Base-by-base conservation (phyloP, 495 filamentous ascomycete genomes). In the Oleoguttula mirabilis region DNA sequence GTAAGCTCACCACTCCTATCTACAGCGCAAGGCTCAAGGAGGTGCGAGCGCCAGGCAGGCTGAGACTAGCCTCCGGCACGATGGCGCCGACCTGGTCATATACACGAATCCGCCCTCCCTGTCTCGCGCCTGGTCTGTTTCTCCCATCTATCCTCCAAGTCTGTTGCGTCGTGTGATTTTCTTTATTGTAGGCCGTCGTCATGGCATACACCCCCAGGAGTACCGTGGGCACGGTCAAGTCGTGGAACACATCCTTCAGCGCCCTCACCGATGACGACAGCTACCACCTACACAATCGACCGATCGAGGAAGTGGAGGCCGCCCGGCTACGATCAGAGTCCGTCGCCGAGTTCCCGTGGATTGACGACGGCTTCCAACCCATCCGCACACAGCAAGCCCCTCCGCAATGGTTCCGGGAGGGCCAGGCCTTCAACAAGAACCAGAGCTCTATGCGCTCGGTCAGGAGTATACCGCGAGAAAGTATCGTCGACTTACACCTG, bases 341-440 rank as follows among this genome's bases (percentile, higher is more conserved):
- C 5, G 42, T 45, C n/a, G 47, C 34, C 34, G 47, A 51, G 42
- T 51, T 45, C 32, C 47, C 47, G 10, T 51, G 47, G 47, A 51
- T 51, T 14, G 47, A 51, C n/a, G 25, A 51, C 21, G 32, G 15
- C 15, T 44, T 32, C 34, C 43, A 51, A 31, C 47, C 47, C 21
- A 51, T 51, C 21, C 41, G 47, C 14, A 50, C 47, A 38, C 32
- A 45, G 16, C 15, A 32, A 21, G 32, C 40, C 5, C 47, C 47
- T 12, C 47, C 47, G 36, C 36, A 40, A 38, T 51, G 47, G 47
- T 51, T 51, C 34, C 20, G 41, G 14, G 47, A 51, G 21, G 47
- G 41, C 4, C 47, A 51, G 37, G 41, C 41, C 10, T 45, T 40
- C 42, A 45, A 51, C 32, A 39, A 35, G 10, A 32, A 32, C 36